Percentiles rank a stretch among this genome's conserved stretches.
phyloP scores from a whole-genome alignment of 805 yeast species.

The Suhomyces faveliae region DNA sequence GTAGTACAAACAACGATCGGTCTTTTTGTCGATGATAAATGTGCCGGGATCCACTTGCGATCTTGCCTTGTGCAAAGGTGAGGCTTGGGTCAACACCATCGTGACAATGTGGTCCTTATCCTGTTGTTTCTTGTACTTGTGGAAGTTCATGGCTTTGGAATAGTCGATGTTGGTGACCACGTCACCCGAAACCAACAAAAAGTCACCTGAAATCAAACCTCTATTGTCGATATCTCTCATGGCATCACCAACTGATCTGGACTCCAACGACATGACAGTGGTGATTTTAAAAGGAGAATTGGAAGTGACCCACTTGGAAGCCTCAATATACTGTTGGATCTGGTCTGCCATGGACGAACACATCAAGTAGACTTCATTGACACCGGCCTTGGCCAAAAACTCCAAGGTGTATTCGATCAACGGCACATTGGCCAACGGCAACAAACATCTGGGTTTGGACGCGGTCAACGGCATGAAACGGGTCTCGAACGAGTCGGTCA shows the following conservation, averaged over 20 bases:
- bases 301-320: conserved; percentile 63
- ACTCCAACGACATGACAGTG: conserved; percentile 80
- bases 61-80: conserved; percentile 81
- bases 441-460: conserved; percentile 81
- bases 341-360: conserved; percentile 90
- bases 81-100: conserved; percentile 85
- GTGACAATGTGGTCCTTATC: conserved; percentile 94
- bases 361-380: conserved; percentile 83
- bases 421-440: conserved; percentile 92
- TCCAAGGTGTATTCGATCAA: conserved; percentile 92
- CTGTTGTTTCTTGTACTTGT: conserved; percentile 61
- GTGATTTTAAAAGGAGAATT: conserved; percentile 80
- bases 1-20: conserved; percentile 78
- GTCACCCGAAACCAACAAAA: conserved; percentile 87
- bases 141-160: conserved; percentile 67
- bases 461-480: conserved; percentile 91
- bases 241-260: conserved; percentile 93
- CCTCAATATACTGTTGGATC: conserved; percentile 76
- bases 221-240: conserved; percentile 93
- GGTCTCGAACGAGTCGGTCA: conserved; percentile 90
- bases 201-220: conserved; percentile 87
- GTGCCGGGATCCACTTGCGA: conserved; percentile 79
- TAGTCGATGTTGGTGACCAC: conserved; percentile 91
- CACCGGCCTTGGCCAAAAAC: conserved; percentile 87
- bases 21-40: conserved; percentile 72